These are phyloP conservation scores for Monosporascus ibericus DNA, from an alignment of 2,329 filamentous ascomycete genomes.

Conservation along the genomic window DNA sequence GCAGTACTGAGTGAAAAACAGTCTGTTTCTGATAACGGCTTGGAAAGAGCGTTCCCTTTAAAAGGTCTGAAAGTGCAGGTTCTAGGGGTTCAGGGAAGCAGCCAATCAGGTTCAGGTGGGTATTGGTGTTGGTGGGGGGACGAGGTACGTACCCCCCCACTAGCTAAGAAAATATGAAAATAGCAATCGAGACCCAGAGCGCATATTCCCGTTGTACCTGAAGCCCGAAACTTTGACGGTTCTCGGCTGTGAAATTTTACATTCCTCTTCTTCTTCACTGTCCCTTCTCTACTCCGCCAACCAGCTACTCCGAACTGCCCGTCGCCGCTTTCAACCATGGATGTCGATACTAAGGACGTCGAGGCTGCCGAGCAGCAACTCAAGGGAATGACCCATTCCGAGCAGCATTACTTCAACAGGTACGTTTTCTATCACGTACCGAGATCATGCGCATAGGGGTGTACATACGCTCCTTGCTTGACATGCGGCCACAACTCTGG, in stretches of 20 bases:
- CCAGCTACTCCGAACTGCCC: neutral
- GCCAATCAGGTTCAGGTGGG: neutral
- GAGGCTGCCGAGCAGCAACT: constrained; percentile 57
- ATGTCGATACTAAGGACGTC: constrained; percentile 47
- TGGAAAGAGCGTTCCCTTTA: too few relatives aligned
- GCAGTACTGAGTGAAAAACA: neutral
- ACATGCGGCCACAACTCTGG: neutral
- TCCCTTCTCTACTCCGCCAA: constrained; percentile 1
- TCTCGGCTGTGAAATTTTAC: constrained; percentile 1
- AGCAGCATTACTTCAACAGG: constrained; percentile 99
- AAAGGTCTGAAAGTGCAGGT: too few relatives aligned
- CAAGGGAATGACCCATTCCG: constrained; percentile 79
- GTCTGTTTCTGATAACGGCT: too few relatives aligned
- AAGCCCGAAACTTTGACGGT: too few relatives aligned
- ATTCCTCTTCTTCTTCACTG: neutral
- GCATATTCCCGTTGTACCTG: too few relatives aligned
- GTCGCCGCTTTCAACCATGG: constrained; percentile 11
- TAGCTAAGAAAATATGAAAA: too few relatives aligned
- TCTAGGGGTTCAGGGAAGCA: neutral
- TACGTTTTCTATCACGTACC: constrained; percentile 30
- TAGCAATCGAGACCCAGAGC: too few relatives aligned
- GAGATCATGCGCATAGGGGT: too few relatives aligned
- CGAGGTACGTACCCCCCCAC: neutral
- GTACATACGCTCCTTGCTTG: too few relatives aligned
- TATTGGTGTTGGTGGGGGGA: neutral